Conservation (phyloP, 345 rosid genomes). For the Viola odorata region DNA sequence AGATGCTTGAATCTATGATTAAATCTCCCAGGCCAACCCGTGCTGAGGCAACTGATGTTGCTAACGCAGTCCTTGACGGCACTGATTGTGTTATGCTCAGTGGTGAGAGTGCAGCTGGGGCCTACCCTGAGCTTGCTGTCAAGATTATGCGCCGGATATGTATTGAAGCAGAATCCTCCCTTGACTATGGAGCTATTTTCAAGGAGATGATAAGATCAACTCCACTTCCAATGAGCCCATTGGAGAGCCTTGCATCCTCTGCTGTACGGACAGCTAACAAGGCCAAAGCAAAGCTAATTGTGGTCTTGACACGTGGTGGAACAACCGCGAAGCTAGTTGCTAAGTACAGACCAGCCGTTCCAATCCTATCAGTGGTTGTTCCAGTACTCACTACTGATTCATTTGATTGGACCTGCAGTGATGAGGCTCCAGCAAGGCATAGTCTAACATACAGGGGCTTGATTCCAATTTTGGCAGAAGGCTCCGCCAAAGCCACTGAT, state of each 20-base stretch:
- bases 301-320: conserved; percentile 85
- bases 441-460: conserved; percentile 83
- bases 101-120: conserved; percentile 90
- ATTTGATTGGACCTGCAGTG: conserved; percentile 83
- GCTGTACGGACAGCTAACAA: conserved; percentile 91
- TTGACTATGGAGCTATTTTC: conserved; percentile 68
- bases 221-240: conserved; percentile 92
- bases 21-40: conserved; percentile 92
- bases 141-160: conserved; percentile 80
- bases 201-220: conserved; percentile 83
- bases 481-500: conserved; percentile 91
- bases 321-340: conserved; percentile 84
- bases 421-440: conserved; percentile 88
- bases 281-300: conserved; percentile 77
- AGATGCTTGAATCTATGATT: conserved; percentile 92
- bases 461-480: conserved; percentile 77
- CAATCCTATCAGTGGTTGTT: conserved; percentile 82
- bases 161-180: conserved; percentile 78
- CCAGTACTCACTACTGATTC: conserved; percentile 79
- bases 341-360: conserved; percentile 92
- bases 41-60: conserved; percentile 93
- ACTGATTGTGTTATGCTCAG: conserved; percentile 93
- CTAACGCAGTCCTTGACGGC: conserved; percentile 87
- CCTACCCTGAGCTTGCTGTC: conserved; percentile 82
- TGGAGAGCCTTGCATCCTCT: conserved; percentile 91